Percentiles rank a stretch among this genome's conserved stretches.
phyloP scores from a whole-genome alignment of 2,329 filamentous ascomycete genomes.

The Ploettnerulaceae sp. region DNA sequence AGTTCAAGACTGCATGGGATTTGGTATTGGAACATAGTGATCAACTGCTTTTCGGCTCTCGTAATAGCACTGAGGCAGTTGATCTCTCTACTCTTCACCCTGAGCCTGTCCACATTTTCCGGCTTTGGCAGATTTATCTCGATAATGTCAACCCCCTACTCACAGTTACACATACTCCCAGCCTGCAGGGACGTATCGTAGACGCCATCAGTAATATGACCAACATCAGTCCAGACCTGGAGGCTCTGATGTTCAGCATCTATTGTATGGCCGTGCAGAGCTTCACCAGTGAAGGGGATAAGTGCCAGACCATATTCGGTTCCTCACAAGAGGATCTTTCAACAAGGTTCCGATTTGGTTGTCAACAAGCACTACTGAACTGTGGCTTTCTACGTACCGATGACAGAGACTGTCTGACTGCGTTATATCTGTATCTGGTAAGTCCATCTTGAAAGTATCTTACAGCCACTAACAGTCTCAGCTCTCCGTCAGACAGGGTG shows the following conservation, averaged over 20 bases:
- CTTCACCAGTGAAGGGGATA: slow-evolving; percentile 42
- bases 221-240: slow-evolving; percentile 51
- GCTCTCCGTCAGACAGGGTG: slow-evolving; percentile 31
- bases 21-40: slow-evolving; percentile 40
- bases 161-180: slow-evolving; percentile 68
- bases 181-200: slow-evolving; percentile 59
- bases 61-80: slow-evolving; percentile 22
- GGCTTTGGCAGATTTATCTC: slow-evolving; percentile 70
- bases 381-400: slow-evolving; percentile 38
- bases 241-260: slow-evolving; percentile 60
- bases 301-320: slow-evolving; percentile 43
- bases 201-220: slow-evolving; percentile 55
- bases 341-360: slow-evolving; percentile 40
- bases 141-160: slow-evolving; percentile 70
- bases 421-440: slow-evolving; percentile 50
- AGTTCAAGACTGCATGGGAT: slow-evolving; percentile 32
- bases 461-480: slow-evolving; percentile 15
- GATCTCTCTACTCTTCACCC: slow-evolving; percentile 48
- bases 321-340: slow-evolving; percentile 38
- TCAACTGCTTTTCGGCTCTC: slow-evolving; percentile 47
- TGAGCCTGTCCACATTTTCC: slow-evolving; percentile 58
- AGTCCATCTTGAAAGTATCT: slow-evolving; percentile 22
- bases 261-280: slow-evolving; percentile 57
- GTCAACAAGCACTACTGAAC: slow-evolving; percentile 43
- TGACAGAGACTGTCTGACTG: slow-evolving; percentile 44